Conservation (phyloP, 352 stramenopile species). For the Globisporangium sylvaticum region DNA sequence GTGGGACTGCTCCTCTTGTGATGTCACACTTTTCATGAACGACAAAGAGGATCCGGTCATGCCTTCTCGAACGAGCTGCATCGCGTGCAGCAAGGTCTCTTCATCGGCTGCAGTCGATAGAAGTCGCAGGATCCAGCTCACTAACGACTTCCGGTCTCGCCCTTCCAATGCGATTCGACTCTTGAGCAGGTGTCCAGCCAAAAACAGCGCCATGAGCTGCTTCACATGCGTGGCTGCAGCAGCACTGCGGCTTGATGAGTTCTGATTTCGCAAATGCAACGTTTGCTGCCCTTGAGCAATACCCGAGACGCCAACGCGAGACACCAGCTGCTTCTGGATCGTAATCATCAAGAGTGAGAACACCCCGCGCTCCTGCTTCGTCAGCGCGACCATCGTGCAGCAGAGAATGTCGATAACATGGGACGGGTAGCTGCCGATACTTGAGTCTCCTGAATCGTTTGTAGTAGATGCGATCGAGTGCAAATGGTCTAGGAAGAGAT, state of each 20-base stretch:
- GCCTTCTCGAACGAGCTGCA: conserved; percentile 52
- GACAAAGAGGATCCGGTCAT: conserved; percentile 17
- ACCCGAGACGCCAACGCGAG: conserved; percentile 21
- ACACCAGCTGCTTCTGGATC: conserved; percentile 80
- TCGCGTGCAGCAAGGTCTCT: conserved; percentile 58
- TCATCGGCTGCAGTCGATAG: conserved; percentile 57
- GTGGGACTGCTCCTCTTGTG: conserved; percentile 11
- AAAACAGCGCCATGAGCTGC: conserved; percentile 77
- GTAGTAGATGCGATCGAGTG: conserved; percentile 54
- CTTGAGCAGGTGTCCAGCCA: conserved; percentile 61
- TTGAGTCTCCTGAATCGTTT: conserved; percentile 18
- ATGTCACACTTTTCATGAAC: conserved; percentile 11
- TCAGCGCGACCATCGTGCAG: conserved; percentile 62
- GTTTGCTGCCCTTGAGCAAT: conserved; percentile 19
- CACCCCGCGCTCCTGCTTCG: conserved; percentile 59
- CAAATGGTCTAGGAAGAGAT: conserved; percentile 77
- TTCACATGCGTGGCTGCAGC: conserved; percentile 45
- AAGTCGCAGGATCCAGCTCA: conserved; percentile 65
- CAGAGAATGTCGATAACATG: conserved; percentile 66
- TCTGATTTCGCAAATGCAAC: conserved; percentile 17
- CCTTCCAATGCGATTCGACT: conserved; percentile 47
- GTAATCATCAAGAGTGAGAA: conserved; percentile 82
- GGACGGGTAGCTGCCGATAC: conserved; percentile 40
- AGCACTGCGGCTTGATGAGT: conserved; percentile 10
- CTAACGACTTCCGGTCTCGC: conserved; percentile 53